Percentiles rank a stretch among this genome's conserved stretches.
phyloP scores from a whole-genome alignment of 2,329 filamentous ascomycete species.

The Trichoderma harzianum region DNA sequence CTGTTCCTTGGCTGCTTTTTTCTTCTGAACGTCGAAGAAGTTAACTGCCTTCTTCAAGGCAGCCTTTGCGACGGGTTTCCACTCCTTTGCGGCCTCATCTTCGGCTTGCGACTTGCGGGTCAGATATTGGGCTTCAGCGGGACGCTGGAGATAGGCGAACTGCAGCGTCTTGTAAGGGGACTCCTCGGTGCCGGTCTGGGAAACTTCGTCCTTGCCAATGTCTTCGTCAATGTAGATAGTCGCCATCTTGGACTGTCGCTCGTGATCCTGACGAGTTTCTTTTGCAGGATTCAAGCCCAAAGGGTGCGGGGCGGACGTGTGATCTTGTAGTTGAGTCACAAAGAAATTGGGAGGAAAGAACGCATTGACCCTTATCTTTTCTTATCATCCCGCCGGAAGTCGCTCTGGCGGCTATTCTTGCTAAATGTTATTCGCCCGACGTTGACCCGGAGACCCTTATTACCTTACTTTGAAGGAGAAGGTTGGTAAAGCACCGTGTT shows the following conservation, averaged over 20 bases:
- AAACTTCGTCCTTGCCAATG: slow-evolving; percentile 66
- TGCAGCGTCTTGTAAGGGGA: slow-evolving; percentile 79
- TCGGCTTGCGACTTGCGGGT: slow-evolving; percentile 52
- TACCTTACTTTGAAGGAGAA: not conserved
- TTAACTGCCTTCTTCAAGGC: slow-evolving; percentile 25
- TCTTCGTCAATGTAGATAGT: slow-evolving; percentile 65
- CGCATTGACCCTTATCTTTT: slow-evolving; percentile 15
- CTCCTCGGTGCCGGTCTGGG: slow-evolving; percentile 64
- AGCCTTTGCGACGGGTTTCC: slow-evolving; percentile 24
- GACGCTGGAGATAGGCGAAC: slow-evolving; percentile 62
- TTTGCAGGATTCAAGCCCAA: not conserved
- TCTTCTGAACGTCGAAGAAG: slow-evolving; percentile 24
- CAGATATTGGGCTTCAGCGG: slow-evolving; percentile 31
- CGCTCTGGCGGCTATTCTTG: not conserved
- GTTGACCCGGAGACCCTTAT: not conserved
- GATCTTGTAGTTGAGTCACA: slow-evolving; percentile 16
- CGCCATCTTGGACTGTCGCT: slow-evolving; percentile 29
- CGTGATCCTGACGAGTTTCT: not conserved
- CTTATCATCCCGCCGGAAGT: slow-evolving; percentile 19
- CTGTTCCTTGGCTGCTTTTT: slow-evolving; percentile 23
- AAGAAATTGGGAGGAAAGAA: not conserved
- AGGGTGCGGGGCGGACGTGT: slow-evolving; percentile 9
- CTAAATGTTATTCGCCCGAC: not conserved
- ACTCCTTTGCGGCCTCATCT: slow-evolving; percentile 31
- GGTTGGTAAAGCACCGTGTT: not conserved